Conservation (phyloP, 345 rosid genomes). For the Dimocarpus longan region DNA sequence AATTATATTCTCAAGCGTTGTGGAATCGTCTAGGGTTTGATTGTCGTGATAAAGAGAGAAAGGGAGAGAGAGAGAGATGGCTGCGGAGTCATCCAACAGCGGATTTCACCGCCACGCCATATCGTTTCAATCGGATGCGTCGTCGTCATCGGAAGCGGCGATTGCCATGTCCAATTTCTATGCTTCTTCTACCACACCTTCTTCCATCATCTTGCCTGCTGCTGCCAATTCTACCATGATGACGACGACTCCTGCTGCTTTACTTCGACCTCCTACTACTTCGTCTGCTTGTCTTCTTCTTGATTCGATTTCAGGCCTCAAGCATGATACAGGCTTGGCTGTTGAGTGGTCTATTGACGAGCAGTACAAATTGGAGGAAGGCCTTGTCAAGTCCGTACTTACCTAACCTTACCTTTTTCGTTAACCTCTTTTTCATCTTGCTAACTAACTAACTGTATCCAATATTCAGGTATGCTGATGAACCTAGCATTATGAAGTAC, state of each 20-base stretch:
- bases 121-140: conserved; percentile 48
- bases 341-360: conserved; percentile 85
- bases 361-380: conserved; percentile 69
- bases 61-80: conserved; percentile 39
- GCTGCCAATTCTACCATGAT: too few species aligned
- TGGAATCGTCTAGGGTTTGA: neutral
- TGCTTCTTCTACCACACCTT: conserved; percentile 18
- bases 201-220: conserved; percentile 35
- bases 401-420: neutral
- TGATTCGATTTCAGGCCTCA: conserved; percentile 61
- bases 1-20: too few species aligned
- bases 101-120: conserved; percentile 55
- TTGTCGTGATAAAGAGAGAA: neutral
- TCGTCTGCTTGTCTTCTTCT: conserved; percentile 53
- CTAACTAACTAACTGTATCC: neutral
- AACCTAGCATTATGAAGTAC: conserved; percentile 81
- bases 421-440: neutral
- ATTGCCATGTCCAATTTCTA: conserved; percentile 53
- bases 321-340: conserved; percentile 59
- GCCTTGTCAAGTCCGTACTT: conserved; percentile 61
- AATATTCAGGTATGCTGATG: conserved; percentile 55
- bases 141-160: conserved; percentile 31
- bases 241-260: conserved; percentile 16
- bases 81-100: conserved; percentile 55
- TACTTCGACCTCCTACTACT: conserved; percentile 38